phyloP scores from a whole-genome alignment of 31 red algal species.

The Asparagopsis taxiformis region DNA sequence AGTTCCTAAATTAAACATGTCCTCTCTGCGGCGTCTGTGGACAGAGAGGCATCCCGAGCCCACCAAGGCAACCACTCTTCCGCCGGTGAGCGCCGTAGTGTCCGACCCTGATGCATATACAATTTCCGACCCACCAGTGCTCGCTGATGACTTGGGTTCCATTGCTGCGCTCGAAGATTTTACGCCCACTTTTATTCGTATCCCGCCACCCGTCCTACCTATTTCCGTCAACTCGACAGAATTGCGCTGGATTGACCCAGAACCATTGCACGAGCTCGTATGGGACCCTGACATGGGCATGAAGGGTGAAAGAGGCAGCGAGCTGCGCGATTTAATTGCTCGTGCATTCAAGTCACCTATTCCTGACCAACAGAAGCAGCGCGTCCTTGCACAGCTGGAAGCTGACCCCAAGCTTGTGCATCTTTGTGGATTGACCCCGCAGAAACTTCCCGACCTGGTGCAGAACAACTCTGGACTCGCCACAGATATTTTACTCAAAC shows the following conservation, averaged over 20 bases:
- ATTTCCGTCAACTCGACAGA: slow-evolving; percentile 39
- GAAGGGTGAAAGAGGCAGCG: slow-evolving; percentile 49
- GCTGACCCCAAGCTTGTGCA: slow-evolving; percentile 73
- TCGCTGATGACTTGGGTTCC: slow-evolving; percentile 40
- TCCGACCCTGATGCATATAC: slow-evolving; percentile 36
- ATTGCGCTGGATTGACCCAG: slow-evolving; percentile 81
- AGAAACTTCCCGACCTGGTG: slow-evolving; percentile 81
- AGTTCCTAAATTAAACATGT: slow-evolving; percentile 35
- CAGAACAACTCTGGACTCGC: slow-evolving; percentile 79
- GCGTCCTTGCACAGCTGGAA: slow-evolving; percentile 43
- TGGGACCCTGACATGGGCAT: slow-evolving; percentile 82
- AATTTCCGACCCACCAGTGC: slow-evolving; percentile 2
- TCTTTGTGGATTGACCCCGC: slow-evolving; percentile 74
- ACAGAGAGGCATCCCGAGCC: slow-evolving; percentile 28
- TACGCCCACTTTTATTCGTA: slow-evolving; percentile 63
- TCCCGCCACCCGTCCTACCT: slow-evolving; percentile 82
- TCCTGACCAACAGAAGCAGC: slow-evolving; percentile 44
- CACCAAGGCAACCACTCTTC: slow-evolving; percentile 1
- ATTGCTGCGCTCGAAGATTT: slow-evolving; percentile 74
- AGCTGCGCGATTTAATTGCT: slow-evolving; percentile 73
- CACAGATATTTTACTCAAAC: slow-evolving; percentile 61
- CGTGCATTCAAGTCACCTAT: slow-evolving; percentile 66
- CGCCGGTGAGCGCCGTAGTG: slow-evolving; percentile 43
- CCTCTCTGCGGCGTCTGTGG: slow-evolving; percentile 39
- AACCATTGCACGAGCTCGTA: slow-evolving; percentile 74